These are phyloP conservation scores for Sutorius australiensis DNA, from an alignment of 768 basidiomycete genomes.

Conservation along the genomic window DNA sequence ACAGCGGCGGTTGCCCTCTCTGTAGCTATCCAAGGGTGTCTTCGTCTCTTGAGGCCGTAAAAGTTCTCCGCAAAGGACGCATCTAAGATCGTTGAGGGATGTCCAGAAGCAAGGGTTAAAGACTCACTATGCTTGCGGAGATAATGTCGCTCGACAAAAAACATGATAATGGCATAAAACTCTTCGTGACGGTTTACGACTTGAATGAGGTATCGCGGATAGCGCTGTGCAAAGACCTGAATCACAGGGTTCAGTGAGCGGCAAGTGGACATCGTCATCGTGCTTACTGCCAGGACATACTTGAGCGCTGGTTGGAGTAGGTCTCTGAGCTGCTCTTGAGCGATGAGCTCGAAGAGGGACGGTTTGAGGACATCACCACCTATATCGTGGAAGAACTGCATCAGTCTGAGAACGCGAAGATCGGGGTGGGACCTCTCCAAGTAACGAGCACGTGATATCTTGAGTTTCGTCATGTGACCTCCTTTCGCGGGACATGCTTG, in stretches of 20 bases:
- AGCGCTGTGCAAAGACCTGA: slow-evolving; percentile 90
- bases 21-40: slow-evolving; percentile 66
- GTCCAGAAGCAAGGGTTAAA: background rate
- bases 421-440: too few species aligned
- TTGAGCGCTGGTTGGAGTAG: slow-evolving; percentile 92
- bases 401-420: slow-evolving; percentile 25
- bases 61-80: slow-evolving; percentile 96
- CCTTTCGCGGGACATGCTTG: background rate
- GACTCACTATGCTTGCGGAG: slow-evolving; percentile 77
- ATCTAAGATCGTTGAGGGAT: slow-evolving; percentile 44
- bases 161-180: slow-evolving; percentile 86
- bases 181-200: slow-evolving; percentile 96
- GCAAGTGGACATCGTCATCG: background rate
- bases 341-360: slow-evolving; percentile 86
- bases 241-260: background rate
- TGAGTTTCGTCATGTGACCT: slow-evolving; percentile 28
- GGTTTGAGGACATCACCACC: slow-evolving; percentile 73
- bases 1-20: slow-evolving; percentile 66
- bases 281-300: slow-evolving; percentile 83
- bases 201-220: slow-evolving; percentile 88
- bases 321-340: slow-evolving; percentile 90
- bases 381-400: slow-evolving; percentile 82
- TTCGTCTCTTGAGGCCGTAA: slow-evolving; percentile 83
- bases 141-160: slow-evolving; percentile 88
- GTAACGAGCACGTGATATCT: slow-evolving; percentile 19